Conservation (phyloP, 768 basidiomycete species). For the Lactarius deliciosus region DNA sequence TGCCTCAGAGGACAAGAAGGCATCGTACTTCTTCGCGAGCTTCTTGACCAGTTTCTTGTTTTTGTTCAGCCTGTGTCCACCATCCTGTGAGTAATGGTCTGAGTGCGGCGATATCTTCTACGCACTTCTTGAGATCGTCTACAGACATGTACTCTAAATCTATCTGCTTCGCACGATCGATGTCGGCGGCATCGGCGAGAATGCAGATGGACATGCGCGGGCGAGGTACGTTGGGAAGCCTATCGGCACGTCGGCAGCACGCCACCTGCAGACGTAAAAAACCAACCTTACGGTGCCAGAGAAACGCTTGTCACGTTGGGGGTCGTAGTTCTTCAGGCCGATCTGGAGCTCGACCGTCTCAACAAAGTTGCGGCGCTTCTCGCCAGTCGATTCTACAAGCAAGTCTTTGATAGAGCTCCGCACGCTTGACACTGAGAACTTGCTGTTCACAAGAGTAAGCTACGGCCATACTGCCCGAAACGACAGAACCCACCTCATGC, state of each 20-base stretch:
- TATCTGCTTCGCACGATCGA: constrained; percentile 97
- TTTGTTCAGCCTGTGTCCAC: constrained; percentile 80
- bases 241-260: constrained; percentile 34
- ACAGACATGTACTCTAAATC: constrained; percentile 99
- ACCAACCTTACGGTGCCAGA: constrained; percentile 93
- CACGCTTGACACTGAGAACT: constrained; percentile 99
- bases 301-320: constrained; percentile 99
- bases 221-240: constrained; percentile 94
- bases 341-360: constrained; percentile 97
- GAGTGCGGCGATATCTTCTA: neutral
- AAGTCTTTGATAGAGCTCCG: constrained; percentile 95
- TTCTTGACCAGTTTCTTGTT: constrained; percentile 99
- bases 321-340: constrained; percentile 98
- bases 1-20: constrained; percentile 95
- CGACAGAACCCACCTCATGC: constrained; percentile 30
- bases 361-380: constrained; percentile 91
- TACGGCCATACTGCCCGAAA: no score
- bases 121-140: constrained; percentile 97
- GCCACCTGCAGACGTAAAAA: neutral
- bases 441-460: constrained; percentile 42
- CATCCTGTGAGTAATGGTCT: constrained; percentile 1
- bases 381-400: constrained; percentile 76
- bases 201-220: constrained; percentile 99
- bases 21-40: constrained; percentile 99
- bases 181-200: constrained; percentile 98